Evolutionary conservation across 768 basidiomycete species (phyloP).

Genomic region (Pleurotus salmoneostramineus): DNA sequence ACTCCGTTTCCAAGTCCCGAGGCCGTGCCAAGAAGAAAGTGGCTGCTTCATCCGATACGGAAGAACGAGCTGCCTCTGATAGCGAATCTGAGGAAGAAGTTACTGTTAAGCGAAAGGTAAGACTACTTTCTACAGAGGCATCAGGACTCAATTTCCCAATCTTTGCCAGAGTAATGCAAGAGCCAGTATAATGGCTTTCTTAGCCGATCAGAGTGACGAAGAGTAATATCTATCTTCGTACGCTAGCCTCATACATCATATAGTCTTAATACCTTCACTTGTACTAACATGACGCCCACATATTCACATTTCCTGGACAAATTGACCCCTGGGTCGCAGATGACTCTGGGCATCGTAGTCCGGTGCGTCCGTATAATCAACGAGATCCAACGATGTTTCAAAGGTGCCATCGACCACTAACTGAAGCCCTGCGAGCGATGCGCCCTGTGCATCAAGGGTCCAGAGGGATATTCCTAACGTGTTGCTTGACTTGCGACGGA

Average conservation of each 20-base stretch:
- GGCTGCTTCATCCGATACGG: constrained; percentile 12
- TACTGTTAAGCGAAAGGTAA: constrained; percentile 40
- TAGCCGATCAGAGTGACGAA: constrained; percentile 68
- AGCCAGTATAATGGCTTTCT: constrained; percentile 66
- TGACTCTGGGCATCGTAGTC: constrained; percentile 34
- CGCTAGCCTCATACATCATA: too few relatives aligned
- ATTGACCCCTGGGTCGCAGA: constrained; percentile 23
- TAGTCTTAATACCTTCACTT: neutral
- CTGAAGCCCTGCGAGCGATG: constrained; percentile 35
- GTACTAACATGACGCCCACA: neutral
- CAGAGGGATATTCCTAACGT: constrained; percentile 46
- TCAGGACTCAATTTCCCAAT: neutral
- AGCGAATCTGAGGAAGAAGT: constrained; percentile 23
- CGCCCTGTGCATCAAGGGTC: constrained; percentile 40
- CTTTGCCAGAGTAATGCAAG: constrained; percentile 38
- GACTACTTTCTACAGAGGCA: constrained; percentile 7
- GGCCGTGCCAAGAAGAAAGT: constrained; percentile 15
- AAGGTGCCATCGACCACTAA: constrained; percentile 44
- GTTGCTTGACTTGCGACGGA: constrained; percentile 37
- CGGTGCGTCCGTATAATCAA: constrained; percentile 34
- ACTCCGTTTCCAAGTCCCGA: constrained; percentile 24
- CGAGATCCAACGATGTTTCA: constrained; percentile 31
- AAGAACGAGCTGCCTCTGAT: constrained; percentile 19
- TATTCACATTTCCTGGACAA: constrained; percentile 30
- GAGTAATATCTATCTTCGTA: constrained; percentile 27